Evolutionary conservation across 805 yeast species (phyloP), one percentile per base, ranked within the genome.

Genomic region (Kodamaea restingae): DNA sequence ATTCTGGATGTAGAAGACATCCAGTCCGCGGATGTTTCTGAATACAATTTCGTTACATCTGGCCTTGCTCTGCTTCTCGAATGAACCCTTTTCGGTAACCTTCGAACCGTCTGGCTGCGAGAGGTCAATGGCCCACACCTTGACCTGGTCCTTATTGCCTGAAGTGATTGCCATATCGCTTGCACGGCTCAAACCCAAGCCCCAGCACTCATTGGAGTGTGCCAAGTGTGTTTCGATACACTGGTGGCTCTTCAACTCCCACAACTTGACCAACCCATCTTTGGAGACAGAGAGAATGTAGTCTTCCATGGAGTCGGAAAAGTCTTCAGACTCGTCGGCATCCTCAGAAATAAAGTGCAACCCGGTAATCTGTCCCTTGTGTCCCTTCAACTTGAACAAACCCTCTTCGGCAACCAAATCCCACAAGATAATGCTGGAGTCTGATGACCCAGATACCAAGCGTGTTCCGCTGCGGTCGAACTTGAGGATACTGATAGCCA

Each of bases 141-240:
- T 87, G 22, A 86, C 73, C 56, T 88, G 95, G 47, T 84, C 81
- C 47, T 86, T 88, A 52, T 78, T 76, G 32, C 96, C 90, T 20
- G 84, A 73, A 1, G 97, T 88, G 15, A 88, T 61, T 20, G 76
- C 64, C 38, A 81, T 46, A 32, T 56, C 61, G 17, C 60, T 61
- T 22, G 66, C 58, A 7, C 60, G 56, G 32, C 68, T 65, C 14
- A 79, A 56, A 3, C 78, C 84, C 52, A 88, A 59, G 2, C 85
- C 69, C 98, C 98, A 93, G 65, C 96, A 87, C 60, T 93, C 98
- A 42, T 91, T 90, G 15, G 84, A 73, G 57, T 88, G 96, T 0
- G 97, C 96, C 45, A 88, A 80, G 57, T 90, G 97, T 1, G 98
- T 90, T 58, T 93, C 99, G 4, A 88, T 69, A 62, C 97, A 87